A percentile compares a stretch with the other conserved stretches of the same genome.
These are phyloP conservation scores for Immersiporthe knoxdaviesiana DNA, from an alignment of 2,329 filamentous ascomycete species.

Conservation along the genomic window DNA sequence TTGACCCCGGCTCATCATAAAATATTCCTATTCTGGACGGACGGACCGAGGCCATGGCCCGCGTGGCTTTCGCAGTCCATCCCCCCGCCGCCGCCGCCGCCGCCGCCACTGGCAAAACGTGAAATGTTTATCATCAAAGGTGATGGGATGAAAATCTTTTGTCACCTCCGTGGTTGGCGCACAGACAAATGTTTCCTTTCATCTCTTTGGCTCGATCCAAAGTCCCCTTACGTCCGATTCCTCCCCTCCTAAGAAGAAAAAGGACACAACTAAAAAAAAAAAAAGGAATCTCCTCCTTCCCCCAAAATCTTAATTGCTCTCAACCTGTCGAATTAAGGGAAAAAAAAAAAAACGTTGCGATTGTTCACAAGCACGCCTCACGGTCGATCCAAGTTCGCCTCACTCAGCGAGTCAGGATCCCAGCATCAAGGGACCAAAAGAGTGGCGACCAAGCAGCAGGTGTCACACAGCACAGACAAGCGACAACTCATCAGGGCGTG, in stretches of 20 bases:
- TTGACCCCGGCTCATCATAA: not conserved
- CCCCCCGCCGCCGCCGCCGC: not conserved
- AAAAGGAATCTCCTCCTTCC: not conserved
- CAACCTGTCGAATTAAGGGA: not conserved
- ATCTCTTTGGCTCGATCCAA: not conserved
- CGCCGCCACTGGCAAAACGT: not conserved
- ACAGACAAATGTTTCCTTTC: not conserved
- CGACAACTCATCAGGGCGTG: not conserved
- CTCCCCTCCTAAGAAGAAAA: not conserved
- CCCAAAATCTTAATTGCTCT: not conserved
- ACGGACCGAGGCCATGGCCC: not conserved
- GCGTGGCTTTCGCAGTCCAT: not conserved
- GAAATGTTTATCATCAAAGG: not conserved
- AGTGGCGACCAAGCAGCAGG: not conserved
- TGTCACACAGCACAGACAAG: not conserved
- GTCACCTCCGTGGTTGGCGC: not conserved
- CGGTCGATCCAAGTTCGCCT: not conserved
- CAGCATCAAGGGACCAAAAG: not conserved
- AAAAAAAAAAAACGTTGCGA: not conserved
- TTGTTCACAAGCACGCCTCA: not conserved
- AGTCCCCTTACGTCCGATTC: not conserved
- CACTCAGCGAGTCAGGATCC: constrained; percentile 11
- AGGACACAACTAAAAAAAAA: too few relatives aligned
- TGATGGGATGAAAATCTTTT: too few relatives aligned
- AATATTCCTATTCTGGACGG: not conserved